Conservation (phyloP, 2,329 filamentous ascomycete genomes). For the Claviceps pazoutovae region DNA sequence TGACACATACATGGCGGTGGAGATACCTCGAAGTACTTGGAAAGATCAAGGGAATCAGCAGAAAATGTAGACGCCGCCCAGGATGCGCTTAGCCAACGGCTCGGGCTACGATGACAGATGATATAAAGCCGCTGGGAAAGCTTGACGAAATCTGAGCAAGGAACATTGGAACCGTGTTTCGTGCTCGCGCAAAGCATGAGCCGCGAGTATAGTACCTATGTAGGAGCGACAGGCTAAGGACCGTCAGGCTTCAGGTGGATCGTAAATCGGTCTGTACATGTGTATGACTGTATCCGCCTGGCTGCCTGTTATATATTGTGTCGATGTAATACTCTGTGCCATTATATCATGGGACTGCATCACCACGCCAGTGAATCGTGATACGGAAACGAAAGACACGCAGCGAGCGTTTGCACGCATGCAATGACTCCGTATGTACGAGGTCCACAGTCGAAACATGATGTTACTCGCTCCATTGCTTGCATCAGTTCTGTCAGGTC, state of each 20-base stretch:
- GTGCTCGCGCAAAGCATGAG: background rate
- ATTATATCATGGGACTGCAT: slow-evolving; percentile 19
- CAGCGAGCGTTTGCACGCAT: background rate
- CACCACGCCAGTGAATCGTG: background rate
- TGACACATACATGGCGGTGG: background rate
- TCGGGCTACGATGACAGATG: background rate
- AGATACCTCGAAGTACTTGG: background rate
- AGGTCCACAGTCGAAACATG: background rate
- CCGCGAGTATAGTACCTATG: background rate
- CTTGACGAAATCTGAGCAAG: background rate
- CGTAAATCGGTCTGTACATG: background rate
- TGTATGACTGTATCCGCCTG: background rate
- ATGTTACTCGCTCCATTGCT: background rate
- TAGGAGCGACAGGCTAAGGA: background rate
- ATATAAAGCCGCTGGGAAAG: background rate
- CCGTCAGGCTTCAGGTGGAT: background rate
- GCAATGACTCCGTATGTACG: too few relatives aligned
- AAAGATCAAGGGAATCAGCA: background rate
- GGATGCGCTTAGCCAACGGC: background rate
- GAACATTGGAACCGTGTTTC: background rate
- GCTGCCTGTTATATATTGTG: background rate
- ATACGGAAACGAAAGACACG: background rate
- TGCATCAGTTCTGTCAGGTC: background rate
- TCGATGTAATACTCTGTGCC: slow-evolving; percentile 7
- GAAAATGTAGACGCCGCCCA: background rate